Evolutionary conservation across 495 filamentous ascomycete genomes (phyloP).

Genomic region (Penicillium herquei): DNA sequence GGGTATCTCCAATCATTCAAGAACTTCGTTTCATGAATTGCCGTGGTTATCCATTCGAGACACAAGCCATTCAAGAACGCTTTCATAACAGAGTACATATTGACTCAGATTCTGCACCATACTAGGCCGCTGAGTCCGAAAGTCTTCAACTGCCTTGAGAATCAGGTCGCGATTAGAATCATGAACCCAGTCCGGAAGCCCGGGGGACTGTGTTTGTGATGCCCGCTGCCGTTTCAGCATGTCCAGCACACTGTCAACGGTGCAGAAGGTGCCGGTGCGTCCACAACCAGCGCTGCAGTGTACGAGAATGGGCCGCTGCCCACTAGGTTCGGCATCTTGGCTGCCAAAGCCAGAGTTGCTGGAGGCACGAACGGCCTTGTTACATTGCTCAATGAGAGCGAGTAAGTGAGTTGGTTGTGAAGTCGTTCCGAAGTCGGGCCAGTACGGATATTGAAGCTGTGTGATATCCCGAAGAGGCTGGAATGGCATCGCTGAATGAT

Average conservation of each 20-base stretch:
- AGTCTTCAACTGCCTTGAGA: constrained; percentile 82
- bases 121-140: constrained; percentile 81
- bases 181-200: constrained; percentile 29
- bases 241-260: constrained; percentile 89
- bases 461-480: constrained; percentile 88
- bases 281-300: constrained; percentile 97
- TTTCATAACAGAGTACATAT: constrained; percentile 96
- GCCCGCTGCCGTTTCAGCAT: constrained; percentile 80
- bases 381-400: constrained; percentile 81
- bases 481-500: constrained; percentile 75
- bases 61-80: constrained; percentile 82
- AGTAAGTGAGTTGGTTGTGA: constrained; percentile 85
- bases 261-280: constrained; percentile 93
- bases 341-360: constrained; percentile 30
- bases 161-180: constrained; percentile 72
- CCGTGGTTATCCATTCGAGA: constrained; percentile 34
- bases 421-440: constrained; percentile 95
- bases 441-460: constrained; percentile 88
- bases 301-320: constrained; percentile 73
- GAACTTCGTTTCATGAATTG: background rate
- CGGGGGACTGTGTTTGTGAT: constrained; percentile 5
- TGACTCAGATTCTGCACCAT: constrained; percentile 97
- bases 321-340: constrained; percentile 54
- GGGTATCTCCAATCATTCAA: constrained; percentile 12
- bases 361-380: constrained; percentile 47